Evolutionary conservation across 495 filamentous ascomycete genomes (phyloP), one percentile per base, ranked within the genome.

Genomic region (Cetradonia linearis): DNA sequence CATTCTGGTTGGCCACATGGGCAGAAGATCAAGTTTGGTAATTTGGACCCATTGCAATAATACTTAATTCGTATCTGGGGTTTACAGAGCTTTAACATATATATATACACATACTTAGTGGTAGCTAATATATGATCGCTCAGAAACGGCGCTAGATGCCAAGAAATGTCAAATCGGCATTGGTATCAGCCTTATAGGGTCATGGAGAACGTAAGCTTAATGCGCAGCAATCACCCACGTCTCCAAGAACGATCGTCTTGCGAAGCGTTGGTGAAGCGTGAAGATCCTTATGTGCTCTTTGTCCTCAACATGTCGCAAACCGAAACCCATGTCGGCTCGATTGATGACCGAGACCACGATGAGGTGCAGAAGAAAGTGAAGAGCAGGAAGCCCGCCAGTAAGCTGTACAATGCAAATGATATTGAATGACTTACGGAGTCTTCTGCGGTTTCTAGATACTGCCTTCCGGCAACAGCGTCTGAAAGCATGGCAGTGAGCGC

Each of bases 401-500:
- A 73, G 86, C 69, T 59, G 46, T 20, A 13, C 27, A 20, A 13
- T 62, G 18, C 20, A 47, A n/a, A 55, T 13, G 34, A 38, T 30
- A 3, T 30, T 23, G 34, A 44, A 27, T 16, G 27, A 23, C 46
- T 47, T 18, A 33, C 34, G 44, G 27, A 40, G 25, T 47, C 14
- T 57, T 18, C 53, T 34, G 56, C 52, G 47, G 16, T 66, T 23
- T 36, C 2, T 66, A 91, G 87, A 95, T 77, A 96, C 89, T 56
- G 90, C 91, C 28, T 96, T 95, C 69, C 81, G 91, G 60, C 91
- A 95, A 69, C 91, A 96, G 67, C 82, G 91, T 67, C 69, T 96
- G 67, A 94, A 95, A 73, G 91, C 91, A 72, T 96, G 91, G 91
- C 91, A 96, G 85, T 91, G 74, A 76, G 85, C 75, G 42, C 50